Evolutionary conservation across 768 basidiomycete species (phyloP), one percentile per base, ranked within the genome.

Genomic region (Pleurotus tuber-regium): DNA sequence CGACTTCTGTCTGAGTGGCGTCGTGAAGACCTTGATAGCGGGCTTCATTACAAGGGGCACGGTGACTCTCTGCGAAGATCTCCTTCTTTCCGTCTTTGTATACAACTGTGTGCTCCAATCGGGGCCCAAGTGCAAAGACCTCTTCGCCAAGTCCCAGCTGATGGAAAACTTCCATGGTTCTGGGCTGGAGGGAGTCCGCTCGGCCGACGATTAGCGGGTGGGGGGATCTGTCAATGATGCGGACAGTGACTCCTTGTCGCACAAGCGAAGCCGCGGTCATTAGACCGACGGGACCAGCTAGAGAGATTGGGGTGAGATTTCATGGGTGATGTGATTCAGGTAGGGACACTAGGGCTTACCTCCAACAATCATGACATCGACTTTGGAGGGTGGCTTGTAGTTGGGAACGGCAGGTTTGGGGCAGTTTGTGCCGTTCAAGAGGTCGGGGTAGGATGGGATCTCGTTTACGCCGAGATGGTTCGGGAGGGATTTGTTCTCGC

Each of bases 171-270:
- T 80, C 80, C 43, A 77, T 70, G 2, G 79, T 79, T n/a, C 79
- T 71, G 2, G 79, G 77, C 44, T 79, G 76, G 40, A 80, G 76
- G 25, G 80, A 80, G 53, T 80, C 79, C 1, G 80, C 79, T 54
- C 80, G 80, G 23, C 79, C 79, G 0, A 72, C 75, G 10, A 64
- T 43, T 16, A 51, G 50, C 24, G 50, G 50, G 33, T 51, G 50
- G 4, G 50, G 50, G 9, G 50, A 51, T 39, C 39, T 68, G 52
- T 80, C 78, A 4, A 80, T 61, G 51, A 80, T 69, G 35, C 75
- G 70, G 28, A 78, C 70, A 31, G 70, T 63, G 12, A 68, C 63
- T 2, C 79, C 76, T 4, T 74, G 76, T 19, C 56, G 59, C 5
- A 66, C 69, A 21, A 80, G 70, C 8, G 69, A 78, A 43, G 67